Evolutionary conservation across 176 grass and related monocot species (phyloP).

Genomic region (Zoysia japonica): DNA sequence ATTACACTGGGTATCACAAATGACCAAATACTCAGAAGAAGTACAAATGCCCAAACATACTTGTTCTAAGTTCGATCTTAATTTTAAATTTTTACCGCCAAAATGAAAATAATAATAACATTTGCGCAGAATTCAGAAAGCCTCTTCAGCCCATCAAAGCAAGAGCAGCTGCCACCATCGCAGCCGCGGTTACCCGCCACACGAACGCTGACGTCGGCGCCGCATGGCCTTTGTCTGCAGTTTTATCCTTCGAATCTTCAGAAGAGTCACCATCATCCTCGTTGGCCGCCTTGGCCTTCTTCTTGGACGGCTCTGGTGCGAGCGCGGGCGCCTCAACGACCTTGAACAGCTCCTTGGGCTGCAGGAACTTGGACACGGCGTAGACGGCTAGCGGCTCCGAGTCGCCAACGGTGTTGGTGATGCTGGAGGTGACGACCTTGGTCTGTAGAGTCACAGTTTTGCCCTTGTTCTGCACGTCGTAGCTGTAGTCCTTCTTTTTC

Average conservation of each 20-base stretch:
- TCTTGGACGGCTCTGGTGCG: conserved; percentile 53
- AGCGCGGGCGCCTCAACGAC: conserved; percentile 36
- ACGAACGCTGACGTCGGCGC: not conserved
- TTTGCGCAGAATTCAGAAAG: not conserved
- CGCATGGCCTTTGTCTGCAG: conserved; percentile 37
- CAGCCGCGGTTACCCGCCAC: conserved; percentile 14
- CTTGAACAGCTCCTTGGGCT: conserved; percentile 80
- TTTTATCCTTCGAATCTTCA: conserved; percentile 17
- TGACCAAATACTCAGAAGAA: not conserved
- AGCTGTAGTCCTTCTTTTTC: conserved; percentile 67
- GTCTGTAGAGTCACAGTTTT: conserved; percentile 61
- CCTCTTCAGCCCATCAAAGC: conserved; percentile 30
- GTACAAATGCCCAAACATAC: not conserved
- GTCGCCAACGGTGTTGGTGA: conserved; percentile 59
- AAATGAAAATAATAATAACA: not conserved
- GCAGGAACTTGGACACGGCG: conserved; percentile 62
- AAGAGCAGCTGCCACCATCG: conserved; percentile 3
- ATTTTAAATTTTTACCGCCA: not conserved
- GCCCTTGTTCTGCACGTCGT: conserved; percentile 53
- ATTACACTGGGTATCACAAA: conserved; percentile 23
- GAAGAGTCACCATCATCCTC: conserved; percentile 10
- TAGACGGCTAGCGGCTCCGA: conserved; percentile 66
- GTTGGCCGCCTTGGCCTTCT: not conserved
- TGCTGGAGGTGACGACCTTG: conserved; percentile 31
- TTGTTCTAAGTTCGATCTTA: not conserved